Conservation (phyloP, 306 rosid species). For the Gastrolobium villosum region DNA sequence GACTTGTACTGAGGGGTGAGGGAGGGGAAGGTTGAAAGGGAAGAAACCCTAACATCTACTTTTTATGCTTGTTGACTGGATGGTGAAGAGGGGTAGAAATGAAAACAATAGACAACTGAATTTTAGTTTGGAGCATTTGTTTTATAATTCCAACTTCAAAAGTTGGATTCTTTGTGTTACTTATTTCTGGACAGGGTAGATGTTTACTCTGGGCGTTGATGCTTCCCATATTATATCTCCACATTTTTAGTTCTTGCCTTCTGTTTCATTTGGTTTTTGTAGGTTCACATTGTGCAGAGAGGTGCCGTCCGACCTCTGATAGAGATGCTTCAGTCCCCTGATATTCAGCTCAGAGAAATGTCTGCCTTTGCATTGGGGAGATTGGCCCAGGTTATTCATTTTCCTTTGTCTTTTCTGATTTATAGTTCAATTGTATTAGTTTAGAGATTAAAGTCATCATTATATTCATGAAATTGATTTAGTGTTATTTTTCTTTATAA, state of each 20-base stretch:
- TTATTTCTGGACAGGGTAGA: constrained; percentile 2
- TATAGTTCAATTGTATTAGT: neutral
- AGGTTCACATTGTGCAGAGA: constrained; percentile 96
- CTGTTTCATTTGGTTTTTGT: constrained; percentile 41
- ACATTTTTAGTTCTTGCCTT: neutral
- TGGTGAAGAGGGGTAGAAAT: constrained; percentile 6
- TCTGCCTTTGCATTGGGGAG: constrained; percentile 96
- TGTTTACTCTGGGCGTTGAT: constrained; percentile 24
- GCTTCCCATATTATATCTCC: neutral
- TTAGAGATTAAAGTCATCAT: neutral
- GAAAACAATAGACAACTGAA: neutral
- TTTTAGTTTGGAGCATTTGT: constrained; percentile 29
- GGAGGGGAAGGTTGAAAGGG: neutral
- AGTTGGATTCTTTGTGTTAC: constrained; percentile 1
- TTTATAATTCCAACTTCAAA: constrained; percentile 5
- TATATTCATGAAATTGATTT: constrained; percentile 21
- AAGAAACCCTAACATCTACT: constrained; percentile 4
- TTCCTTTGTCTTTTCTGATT: neutral
- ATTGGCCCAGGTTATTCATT: constrained; percentile 85
- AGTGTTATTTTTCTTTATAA: neutral
- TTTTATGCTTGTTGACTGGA: constrained; percentile 27
- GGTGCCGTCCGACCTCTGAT: constrained; percentile 92
- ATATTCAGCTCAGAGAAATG: constrained; percentile 87
- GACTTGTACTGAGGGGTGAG: constrained; percentile 6
- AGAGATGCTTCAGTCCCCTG: constrained; percentile 94